Evolutionary conservation across 148 eudicot genomes (phyloP).

Genomic region (Camellia sinensis): DNA sequence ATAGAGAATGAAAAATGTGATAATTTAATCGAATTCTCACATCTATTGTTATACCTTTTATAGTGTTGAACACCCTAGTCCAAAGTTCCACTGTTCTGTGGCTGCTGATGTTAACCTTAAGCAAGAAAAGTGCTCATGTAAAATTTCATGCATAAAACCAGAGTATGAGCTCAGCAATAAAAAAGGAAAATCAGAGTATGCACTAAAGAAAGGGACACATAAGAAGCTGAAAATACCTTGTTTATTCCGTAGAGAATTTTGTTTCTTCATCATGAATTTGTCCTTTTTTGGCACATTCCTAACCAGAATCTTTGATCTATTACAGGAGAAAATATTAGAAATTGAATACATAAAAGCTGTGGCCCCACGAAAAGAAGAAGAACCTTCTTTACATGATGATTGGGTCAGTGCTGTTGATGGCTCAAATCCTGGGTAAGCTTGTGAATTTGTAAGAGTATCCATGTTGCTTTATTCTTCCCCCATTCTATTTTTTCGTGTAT

Average conservation of each 20-base stretch:
- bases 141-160: not conserved
- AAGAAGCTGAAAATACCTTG: not conserved
- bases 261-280: not conserved
- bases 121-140: not conserved
- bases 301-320: conserved; percentile 11
- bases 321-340: conserved; percentile 85
- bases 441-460: not conserved
- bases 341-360: conserved; percentile 89
- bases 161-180: not conserved
- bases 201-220: not conserved
- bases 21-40: not conserved
- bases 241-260: not conserved
- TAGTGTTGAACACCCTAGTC: not conserved
- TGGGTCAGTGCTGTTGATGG: conserved; percentile 97
- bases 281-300: not conserved
- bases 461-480: not conserved
- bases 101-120: not conserved
- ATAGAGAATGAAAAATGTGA: not conserved
- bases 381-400: conserved; percentile 82
- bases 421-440: conserved; percentile 65
- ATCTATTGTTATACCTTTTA: not conserved
- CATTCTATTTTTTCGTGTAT: not conserved
- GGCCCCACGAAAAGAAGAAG: conserved; percentile 78
- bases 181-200: not conserved
- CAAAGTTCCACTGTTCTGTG: too few relatives aligned